phyloP scores from a whole-genome alignment of 768 basidiomycete genomes.

The Infundibulicybe gibba region DNA sequence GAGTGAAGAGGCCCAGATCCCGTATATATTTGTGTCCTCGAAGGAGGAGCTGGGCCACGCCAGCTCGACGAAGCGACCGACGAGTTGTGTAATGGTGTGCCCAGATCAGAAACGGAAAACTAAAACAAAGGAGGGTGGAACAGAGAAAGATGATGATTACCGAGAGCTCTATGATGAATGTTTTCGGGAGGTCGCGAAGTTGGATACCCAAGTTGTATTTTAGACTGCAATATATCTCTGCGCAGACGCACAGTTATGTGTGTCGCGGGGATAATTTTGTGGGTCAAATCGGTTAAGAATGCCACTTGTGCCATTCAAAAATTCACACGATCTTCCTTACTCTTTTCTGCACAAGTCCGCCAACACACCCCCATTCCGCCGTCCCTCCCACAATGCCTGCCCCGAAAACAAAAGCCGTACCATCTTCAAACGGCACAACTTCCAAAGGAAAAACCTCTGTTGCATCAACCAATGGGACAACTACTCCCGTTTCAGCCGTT shows the following conservation, averaged over 20 bases:
- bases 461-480: conserved; percentile 41
- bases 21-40: conserved; percentile 85
- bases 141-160: conserved; percentile 78
- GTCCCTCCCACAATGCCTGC: conserved; percentile 33
- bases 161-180: conserved; percentile 85
- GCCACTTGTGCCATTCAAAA: conserved; percentile 11
- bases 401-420: conserved; percentile 51
- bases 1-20: conserved; percentile 90
- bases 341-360: conserved; percentile 12
- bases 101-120: conserved; percentile 73
- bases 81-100: conserved; percentile 95
- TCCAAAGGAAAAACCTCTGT: conserved; percentile 33
- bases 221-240: conserved; percentile 22
- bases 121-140: conserved; percentile 56
- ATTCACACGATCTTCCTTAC: conserved; percentile 18
- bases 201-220: conserved; percentile 70
- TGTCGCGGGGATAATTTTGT: no score
- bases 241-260: conserved; percentile 1
- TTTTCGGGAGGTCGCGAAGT: conserved; percentile 76
- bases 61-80: conserved; percentile 96
- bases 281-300: no score
- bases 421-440: conserved; percentile 35
- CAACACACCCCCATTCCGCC: conserved; percentile 15
- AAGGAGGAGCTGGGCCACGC: conserved; percentile 96
- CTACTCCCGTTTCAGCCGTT: conserved; percentile 40